Conservation (phyloP, 2,329 filamentous ascomycete genomes). For the Diaporthe amygdali region DNA sequence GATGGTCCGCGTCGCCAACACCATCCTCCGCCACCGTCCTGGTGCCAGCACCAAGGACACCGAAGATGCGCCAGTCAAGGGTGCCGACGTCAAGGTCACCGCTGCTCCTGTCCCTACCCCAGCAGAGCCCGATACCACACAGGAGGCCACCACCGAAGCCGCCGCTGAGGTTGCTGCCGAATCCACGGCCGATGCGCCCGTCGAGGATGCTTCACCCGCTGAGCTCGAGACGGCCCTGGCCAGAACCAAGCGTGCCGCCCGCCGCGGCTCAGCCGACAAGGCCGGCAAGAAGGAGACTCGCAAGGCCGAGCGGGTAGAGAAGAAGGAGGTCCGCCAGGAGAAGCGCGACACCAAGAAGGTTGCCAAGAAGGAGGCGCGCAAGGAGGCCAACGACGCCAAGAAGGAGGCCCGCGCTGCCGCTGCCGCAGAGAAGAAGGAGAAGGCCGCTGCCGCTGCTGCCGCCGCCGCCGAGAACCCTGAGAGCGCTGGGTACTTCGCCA, state of each 20-base stretch:
- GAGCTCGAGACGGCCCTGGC: neutral
- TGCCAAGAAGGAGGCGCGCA: constrained; percentile 1
- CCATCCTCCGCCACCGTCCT: neutral
- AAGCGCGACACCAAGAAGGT: constrained; percentile 1
- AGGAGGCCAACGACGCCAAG: neutral
- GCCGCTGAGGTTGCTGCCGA: neutral
- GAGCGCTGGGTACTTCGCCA: neutral
- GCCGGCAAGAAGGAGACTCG: neutral
- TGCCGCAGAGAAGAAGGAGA: neutral
- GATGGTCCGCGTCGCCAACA: neutral
- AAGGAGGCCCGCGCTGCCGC: neutral
- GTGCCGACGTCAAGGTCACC: neutral
- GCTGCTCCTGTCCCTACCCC: neutral
- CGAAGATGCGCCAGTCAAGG: neutral
- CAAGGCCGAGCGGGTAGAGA: neutral
- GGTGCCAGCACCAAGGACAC: neutral
- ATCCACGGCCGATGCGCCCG: neutral
- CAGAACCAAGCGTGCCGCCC: neutral
- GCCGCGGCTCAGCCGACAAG: neutral
- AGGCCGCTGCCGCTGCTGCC: neutral
- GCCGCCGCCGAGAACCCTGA: neutral
- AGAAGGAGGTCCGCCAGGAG: neutral
- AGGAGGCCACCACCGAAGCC: neutral
- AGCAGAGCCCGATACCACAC: neutral
- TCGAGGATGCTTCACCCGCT: neutral